These are phyloP conservation scores for Saposhnikovia divaricata DNA, from an alignment of 129 eudicot species.

Conservation along the genomic window DNA sequence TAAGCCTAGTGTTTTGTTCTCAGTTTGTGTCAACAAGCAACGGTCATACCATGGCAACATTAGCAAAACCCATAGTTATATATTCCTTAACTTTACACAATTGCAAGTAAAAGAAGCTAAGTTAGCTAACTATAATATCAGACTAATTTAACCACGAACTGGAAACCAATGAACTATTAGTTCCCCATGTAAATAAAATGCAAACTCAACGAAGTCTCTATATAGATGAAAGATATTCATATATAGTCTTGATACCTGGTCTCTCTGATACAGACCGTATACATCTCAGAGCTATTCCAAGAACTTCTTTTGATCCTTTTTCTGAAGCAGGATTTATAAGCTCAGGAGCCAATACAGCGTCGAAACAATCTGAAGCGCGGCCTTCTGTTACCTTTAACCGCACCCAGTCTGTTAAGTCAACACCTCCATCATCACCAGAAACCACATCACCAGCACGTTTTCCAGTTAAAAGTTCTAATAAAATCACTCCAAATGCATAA, in stretches of 20 bases:
- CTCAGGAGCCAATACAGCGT: constrained; percentile 46
- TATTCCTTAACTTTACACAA: constrained; percentile 24
- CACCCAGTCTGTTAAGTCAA: constrained; percentile 91
- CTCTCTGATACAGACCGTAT: constrained; percentile 81
- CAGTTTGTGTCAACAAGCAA: background rate
- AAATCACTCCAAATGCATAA: constrained; percentile 86
- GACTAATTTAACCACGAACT: constrained; percentile 18
- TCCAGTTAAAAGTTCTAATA: constrained; percentile 79
- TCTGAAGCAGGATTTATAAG: constrained; percentile 58
- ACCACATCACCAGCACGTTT: constrained; percentile 98
- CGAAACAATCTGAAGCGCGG: constrained; percentile 74
- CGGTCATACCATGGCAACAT: background rate
- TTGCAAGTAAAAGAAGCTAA: background rate
- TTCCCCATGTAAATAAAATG: constrained; percentile 33
- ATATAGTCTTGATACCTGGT: constrained; percentile 95
- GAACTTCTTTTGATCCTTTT: constrained; percentile 85
- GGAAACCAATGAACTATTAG: constrained; percentile 58
- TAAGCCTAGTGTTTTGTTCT: background rate
- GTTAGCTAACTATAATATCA: constrained; percentile 1
- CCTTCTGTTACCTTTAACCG: constrained; percentile 82
- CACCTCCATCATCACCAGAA: constrained; percentile 89
- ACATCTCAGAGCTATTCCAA: constrained; percentile 78
- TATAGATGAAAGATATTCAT: constrained; percentile 95
- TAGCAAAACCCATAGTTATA: constrained; percentile 12
- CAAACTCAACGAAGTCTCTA: constrained; percentile 19